Percentiles rank a stretch among this genome's conserved stretches.
Evolutionary conservation across 1,139 yeast species (phyloP).

Genomic region (Sugiyamaella novakii): DNA sequence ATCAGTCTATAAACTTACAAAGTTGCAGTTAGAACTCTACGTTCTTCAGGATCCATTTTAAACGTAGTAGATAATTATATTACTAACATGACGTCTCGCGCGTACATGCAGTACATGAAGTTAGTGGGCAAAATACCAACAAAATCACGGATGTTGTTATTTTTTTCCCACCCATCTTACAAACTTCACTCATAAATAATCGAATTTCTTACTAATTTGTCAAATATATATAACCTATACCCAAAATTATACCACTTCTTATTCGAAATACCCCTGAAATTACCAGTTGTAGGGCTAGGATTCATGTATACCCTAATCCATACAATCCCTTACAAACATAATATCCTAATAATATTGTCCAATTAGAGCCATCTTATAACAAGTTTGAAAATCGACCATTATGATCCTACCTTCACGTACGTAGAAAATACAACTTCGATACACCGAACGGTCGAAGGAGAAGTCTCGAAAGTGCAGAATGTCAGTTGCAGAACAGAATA

Average conservation of each 20-base stretch:
- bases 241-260: neutral
- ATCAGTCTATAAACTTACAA: slow-evolving; percentile 30
- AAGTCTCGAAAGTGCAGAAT: slow-evolving; percentile 1
- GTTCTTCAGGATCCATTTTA: slow-evolving; percentile 32
- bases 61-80: no score
- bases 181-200: no score
- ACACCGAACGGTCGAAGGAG: neutral
- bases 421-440: neutral
- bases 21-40: slow-evolving; percentile 33
- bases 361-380: slow-evolving; percentile 14
- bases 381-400: slow-evolving; percentile 12
- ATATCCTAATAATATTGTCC: slow-evolving; percentile 9
- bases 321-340: neutral
- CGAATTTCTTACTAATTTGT: neutral
- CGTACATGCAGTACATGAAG: no score
- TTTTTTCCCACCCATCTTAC: no score
- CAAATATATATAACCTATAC: no score
- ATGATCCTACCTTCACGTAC: slow-evolving; percentile 4
- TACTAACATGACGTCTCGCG: no score
- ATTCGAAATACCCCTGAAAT: slow-evolving; percentile 8
- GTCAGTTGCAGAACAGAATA: slow-evolving; percentile 54
- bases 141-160: no score
- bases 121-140: no score
- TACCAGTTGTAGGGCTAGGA: neutral
- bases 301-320: slow-evolving; percentile 3